Evolutionary conservation across 75 land plant species (phyloP), one percentile per base, ranked within the genome.

Genomic region (Cupressus sempervirens): DNA sequence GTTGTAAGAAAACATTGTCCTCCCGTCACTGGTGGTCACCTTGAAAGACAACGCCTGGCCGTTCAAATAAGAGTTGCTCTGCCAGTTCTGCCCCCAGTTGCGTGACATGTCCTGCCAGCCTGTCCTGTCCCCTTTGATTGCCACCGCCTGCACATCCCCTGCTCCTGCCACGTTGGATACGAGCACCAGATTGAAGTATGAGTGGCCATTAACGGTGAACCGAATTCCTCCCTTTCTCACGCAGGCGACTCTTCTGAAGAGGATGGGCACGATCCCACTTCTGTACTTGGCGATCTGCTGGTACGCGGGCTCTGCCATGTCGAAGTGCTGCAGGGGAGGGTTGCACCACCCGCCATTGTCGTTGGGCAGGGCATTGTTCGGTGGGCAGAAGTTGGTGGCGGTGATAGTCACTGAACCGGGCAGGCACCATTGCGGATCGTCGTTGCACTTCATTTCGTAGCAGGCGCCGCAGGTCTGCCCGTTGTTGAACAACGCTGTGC

Each of bases 141-240:
- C 26, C 85, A 86, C 86, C 10, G 52, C 11, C 7, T 50, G 86
- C 20, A 86, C 87, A 38, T 86, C 87, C 23, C 87, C 87, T 36
- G 85, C 84, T 11, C 87, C 87, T n/a, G 72, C 87, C 86, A 86
- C 86, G 56, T 86, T 86, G 40, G 29, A 30, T 2, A 62, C 1
- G 8, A 62, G 67, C 67, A 62, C 67, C 67, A 62, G 67, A 6
- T 62, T 62, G 67, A 62, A 62, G 67, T 62, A 62, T n/a, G 67
- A 62, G 26, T 62, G 67, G 7, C 67, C 67, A 62, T 62, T 62
- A 62, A 62, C 26, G 67, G n/a, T 62, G 67, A 62, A 62, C 26
- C 67, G 67, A 62, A 62, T 7, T 26, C 67, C 67, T 62, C 29
- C 67, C n/a, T 23, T 62, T 29, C 67, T 62, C 7, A 0, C 8